Percentiles rank a stretch among this genome's conserved stretches.
phyloP scores from a whole-genome alignment of 2,329 filamentous ascomycete genomes.

The Bipolaris bicolor region DNA sequence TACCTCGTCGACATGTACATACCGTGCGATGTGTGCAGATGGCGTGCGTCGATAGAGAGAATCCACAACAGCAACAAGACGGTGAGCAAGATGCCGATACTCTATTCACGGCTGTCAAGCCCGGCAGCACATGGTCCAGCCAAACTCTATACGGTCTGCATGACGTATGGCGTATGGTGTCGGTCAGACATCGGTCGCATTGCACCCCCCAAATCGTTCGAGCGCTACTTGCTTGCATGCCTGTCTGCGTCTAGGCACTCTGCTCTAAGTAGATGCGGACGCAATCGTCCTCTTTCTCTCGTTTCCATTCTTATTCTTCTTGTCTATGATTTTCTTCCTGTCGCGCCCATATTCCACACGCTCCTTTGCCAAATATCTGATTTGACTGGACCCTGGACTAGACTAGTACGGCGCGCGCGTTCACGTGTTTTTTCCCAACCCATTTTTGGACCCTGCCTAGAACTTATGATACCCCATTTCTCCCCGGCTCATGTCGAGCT shows the following conservation, averaged over 20 bases:
- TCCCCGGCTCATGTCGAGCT: constrained; percentile 20
- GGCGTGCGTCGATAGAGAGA: constrained; percentile 1
- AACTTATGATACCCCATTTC: constrained; percentile 26
- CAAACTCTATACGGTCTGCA: constrained; percentile 16
- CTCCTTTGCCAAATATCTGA: background rate
- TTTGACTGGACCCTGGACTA: constrained; percentile 1
- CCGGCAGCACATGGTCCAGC: constrained; percentile 4
- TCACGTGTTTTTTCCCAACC: constrained; percentile 17
- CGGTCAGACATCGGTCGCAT: constrained; percentile 26
- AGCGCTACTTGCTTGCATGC: constrained; percentile 15
- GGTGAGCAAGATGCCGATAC: background rate
- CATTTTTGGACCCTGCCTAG: constrained; percentile 21
- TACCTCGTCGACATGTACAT: background rate
- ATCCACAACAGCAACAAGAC: background rate
- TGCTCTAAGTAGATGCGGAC: background rate
- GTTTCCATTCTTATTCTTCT: background rate
- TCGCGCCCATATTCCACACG: background rate
- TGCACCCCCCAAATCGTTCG: constrained; percentile 18
- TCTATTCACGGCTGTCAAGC: background rate
- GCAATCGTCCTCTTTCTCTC: background rate
- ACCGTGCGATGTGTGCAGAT: constrained; percentile 20
- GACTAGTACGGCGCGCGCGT: background rate
- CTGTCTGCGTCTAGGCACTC: constrained; percentile 15
- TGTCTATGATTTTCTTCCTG: background rate
- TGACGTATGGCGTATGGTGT: constrained; percentile 21